Base-by-base conservation (phyloP, 139 green algal species). In the Gonium pectorale region DNA sequence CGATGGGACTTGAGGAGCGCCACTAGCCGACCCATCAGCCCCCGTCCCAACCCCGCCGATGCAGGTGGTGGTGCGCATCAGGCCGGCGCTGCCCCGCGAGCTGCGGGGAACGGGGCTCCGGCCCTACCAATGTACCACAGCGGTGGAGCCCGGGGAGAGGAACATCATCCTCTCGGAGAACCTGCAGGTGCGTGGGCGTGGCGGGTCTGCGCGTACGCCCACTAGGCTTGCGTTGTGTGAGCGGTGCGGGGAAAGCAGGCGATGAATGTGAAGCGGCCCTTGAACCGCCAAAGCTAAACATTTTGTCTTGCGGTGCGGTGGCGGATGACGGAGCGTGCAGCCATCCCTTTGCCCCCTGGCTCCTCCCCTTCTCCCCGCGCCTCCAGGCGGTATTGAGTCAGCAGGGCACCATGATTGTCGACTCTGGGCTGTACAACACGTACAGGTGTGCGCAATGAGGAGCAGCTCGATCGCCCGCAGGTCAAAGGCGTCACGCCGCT, bases 1-100 rank as follows among this genome's bases (percentile, higher is more conserved):
- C n/a, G n/a, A n/a, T n/a, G n/a, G n/a, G n/a, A n/a, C n/a, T n/a
- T n/a, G n/a, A n/a, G n/a, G n/a, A n/a, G n/a, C n/a, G n/a, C n/a
- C n/a, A n/a, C n/a, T n/a, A n/a, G n/a, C n/a, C n/a, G n/a, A n/a
- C n/a, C n/a, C n/a, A n/a, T n/a, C n/a, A n/a, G n/a, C n/a, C n/a
- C n/a, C n/a, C n/a, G n/a, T n/a, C n/a, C n/a, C n/a, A n/a, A n/a
- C n/a, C n/a, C n/a, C n/a, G n/a, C n/a, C n/a, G n/a, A n/a, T 83
- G 52, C 92, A 98, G 96, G 96, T 98, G 21, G 93, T 98, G 33
- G 89, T 98, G 17, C 90, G 96, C 33, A 90, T 98, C 43, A 89
- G 96, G 33, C 96, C 96, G 5, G 94, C 95, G n/a, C 89, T 98
- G 67, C 71, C 89, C 0, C 81, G 96, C 0, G 96, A 98, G 86